A percentile compares a stretch with the other conserved stretches of the same genome.
phyloP scores from a whole-genome alignment of 1,139 yeast genomes.

The Debaryomyces robertsiae region DNA sequence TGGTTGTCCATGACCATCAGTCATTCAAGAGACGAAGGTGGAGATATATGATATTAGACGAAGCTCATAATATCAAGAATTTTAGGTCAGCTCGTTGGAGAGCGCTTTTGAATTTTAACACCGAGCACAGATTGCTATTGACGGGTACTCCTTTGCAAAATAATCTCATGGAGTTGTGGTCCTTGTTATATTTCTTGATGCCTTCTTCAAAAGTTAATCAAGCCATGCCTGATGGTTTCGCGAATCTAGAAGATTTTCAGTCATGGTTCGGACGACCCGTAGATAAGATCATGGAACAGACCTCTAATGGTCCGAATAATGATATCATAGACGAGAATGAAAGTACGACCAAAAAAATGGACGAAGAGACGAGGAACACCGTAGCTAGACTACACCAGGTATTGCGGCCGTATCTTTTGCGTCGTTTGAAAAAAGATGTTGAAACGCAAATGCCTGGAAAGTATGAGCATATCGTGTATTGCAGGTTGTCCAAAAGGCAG shows the following conservation, averaged over 20 bases:
- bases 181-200: conserved; percentile 89
- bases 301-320: conserved; percentile 52
- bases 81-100: conserved; percentile 97
- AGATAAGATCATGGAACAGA: conserved; percentile 80
- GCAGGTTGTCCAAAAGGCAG: conserved; percentile 91
- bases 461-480: conserved; percentile 90
- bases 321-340: conserved; percentile 49
- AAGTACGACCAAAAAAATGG: conserved; percentile 40
- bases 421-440: conserved; percentile 94
- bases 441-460: conserved; percentile 99
- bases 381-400: conserved; percentile 92
- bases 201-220: conserved; percentile 76
- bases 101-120: conserved; percentile 88
- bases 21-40: conserved; percentile 90
- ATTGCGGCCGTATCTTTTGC: conserved; percentile 83
- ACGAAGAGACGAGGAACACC: conserved; percentile 77
- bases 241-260: conserved; percentile 92
- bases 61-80: conserved; percentile 97
- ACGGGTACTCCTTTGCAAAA: conserved; percentile 98
- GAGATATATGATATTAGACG: conserved; percentile 97
- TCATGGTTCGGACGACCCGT: conserved; percentile 99
- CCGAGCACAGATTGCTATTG: conserved; percentile 80
- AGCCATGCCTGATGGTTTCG: conserved; percentile 93
- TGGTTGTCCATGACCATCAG: conserved; percentile 94
- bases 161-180: conserved; percentile 92